Base-by-base conservation (phyloP, 352 stramenopile species). In the Pythium scleroteichum region DNA sequence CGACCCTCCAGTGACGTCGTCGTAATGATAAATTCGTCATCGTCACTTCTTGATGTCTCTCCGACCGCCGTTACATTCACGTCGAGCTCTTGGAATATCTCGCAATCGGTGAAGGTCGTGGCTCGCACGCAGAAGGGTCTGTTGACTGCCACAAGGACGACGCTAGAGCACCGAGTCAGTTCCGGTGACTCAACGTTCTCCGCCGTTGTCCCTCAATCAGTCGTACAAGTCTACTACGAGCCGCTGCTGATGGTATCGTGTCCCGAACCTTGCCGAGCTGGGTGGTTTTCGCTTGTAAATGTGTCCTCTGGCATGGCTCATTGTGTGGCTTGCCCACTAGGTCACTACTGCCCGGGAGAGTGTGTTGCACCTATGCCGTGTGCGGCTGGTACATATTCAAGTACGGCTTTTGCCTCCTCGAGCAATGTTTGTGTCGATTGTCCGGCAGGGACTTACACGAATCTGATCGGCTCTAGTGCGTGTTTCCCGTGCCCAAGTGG, bases 161-260 rank as follows among this genome's bases (percentile, higher is more conserved):
- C 50, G 7, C 76, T 88, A 39, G 12, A 59, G 13, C 76, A 88
- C 39, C 55, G 51, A 13, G 35, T 83, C 1, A 55, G 51, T 2
- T 88, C 80, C 2, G 32, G 20, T 2, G 80, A 90, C 66, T 4
- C 57, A 16, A 81, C 73, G 16, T 90, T 86, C 46, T 55, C 67
- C 22, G 46, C 48, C 1, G 65, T 69, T 20, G 59, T 67, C 13
- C 76, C 79, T 0, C 76, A 85, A 46, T 72, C 73, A 24, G 27
- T 72, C 32, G 39, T 90, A 1, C 35, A 70, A 9, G 78, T 88
- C 10, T 88, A 87, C 54, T 87, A 74, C 29, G 78, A 87, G 47
- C 74, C 80, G 17, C 47, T 85, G 12, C 40, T 67, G 13, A 65
- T 78, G 62, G 52, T 80, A 17, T 54, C 76, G 7, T 88, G 80